Conservation (phyloP, 192 early-diverging fungal species). For the Lobosporangium transversale region DNA sequence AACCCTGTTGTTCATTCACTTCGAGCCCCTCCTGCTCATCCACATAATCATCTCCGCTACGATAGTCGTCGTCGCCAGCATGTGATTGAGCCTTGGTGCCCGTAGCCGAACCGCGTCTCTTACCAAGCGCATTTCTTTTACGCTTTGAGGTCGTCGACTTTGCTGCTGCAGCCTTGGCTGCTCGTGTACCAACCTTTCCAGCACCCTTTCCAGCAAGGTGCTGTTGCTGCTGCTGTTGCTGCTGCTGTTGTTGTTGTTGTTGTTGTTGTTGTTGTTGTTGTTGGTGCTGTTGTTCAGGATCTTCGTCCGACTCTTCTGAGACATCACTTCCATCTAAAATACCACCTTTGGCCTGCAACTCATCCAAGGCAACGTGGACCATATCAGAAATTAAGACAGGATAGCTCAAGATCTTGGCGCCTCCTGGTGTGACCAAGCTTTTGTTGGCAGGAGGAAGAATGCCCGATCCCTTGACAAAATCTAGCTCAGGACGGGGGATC, state of each 20-base stretch:
- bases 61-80: constrained; percentile 7
- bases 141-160: constrained; percentile 12
- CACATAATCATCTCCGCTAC: constrained; percentile 9
- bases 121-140: constrained; percentile 9
- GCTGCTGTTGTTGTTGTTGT: background rate
- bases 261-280: constrained; percentile 9
- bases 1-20: background rate
- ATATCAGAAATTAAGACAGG: constrained; percentile 43
- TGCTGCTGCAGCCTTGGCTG: background rate
- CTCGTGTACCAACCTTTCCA: background rate
- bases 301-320: constrained; percentile 18
- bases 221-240: constrained; percentile 1
- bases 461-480: constrained; percentile 41
- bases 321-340: constrained; percentile 15
- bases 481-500: constrained; percentile 39
- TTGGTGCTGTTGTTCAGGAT: background rate
- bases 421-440: constrained; percentile 28
- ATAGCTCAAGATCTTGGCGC: constrained; percentile 41
- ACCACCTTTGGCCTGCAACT: constrained; percentile 26
- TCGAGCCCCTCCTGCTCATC: background rate
- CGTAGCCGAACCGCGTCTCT: constrained; percentile 11
- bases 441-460: constrained; percentile 36
- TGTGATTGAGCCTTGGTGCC: constrained; percentile 1
- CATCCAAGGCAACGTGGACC: constrained; percentile 35
- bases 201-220: background rate